A percentile compares a stretch with the other conserved stretches of the same genome.
Conservation (phyloP, 805 yeast genomes). For the Kodamaea fukazawae region DNA sequence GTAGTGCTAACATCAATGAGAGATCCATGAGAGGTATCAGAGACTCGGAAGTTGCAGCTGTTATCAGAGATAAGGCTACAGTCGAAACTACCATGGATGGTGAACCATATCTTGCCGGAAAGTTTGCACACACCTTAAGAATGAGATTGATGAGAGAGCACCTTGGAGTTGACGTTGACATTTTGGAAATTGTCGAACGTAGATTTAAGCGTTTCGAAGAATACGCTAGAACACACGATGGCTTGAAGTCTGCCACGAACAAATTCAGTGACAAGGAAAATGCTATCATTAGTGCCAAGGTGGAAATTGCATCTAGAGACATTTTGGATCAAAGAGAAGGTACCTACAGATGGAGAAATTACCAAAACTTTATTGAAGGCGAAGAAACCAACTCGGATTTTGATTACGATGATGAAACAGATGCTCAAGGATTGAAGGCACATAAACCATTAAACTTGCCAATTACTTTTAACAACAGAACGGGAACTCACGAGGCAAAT, state of each 20-base stretch:
- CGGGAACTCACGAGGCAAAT: constrained; percentile 74
- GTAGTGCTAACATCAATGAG: constrained; percentile 96
- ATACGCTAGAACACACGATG: constrained; percentile 41
- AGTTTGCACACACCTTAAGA: constrained; percentile 85
- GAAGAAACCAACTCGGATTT: constrained; percentile 21
- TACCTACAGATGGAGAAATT: constrained; percentile 44
- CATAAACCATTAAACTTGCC: constrained; percentile 39
- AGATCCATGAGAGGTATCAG: constrained; percentile 92
- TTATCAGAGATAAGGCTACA: constrained; percentile 79
- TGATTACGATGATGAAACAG: constrained; percentile 17
- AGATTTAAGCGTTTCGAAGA: constrained; percentile 52
- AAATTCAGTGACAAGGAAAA: constrained; percentile 33
- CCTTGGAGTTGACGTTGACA: constrained; percentile 88
- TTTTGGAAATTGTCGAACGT: constrained; percentile 76
- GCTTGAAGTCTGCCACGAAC: constrained; percentile 46
- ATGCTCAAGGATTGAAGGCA: constrained; percentile 15
- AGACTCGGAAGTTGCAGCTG: constrained; percentile 91
- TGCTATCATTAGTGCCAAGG: constrained; percentile 57
- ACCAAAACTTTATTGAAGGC: constrained; percentile 17
- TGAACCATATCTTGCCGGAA: constrained; percentile 72
- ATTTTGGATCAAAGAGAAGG: constrained; percentile 53
- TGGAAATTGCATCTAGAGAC: constrained; percentile 71
- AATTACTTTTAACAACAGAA: constrained; percentile 79
- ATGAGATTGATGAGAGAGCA: constrained; percentile 96
- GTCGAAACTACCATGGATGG: constrained; percentile 78